These are phyloP conservation scores for Heracleum sosnowskyi DNA, from an alignment of 129 eudicot species.

Conservation along the genomic window DNA sequence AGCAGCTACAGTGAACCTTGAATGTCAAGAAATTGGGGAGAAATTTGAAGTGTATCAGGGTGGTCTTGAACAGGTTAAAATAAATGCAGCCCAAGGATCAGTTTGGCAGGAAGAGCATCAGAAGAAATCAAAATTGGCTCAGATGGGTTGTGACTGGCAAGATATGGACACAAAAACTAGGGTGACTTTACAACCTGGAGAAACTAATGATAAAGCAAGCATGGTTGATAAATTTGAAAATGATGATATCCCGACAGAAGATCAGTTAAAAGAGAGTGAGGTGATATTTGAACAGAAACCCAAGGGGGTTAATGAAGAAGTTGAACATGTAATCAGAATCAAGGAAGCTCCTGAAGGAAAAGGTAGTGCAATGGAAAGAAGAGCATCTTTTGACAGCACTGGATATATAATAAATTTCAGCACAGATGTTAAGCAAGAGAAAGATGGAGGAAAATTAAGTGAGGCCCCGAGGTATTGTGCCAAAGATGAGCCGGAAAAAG, in stretches of 20 bases:
- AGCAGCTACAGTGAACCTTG: slow-evolving; percentile 22
- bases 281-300: slow-evolving; percentile 17
- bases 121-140: slow-evolving; percentile 27
- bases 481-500: slow-evolving; percentile 29
- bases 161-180: slow-evolving; percentile 15
- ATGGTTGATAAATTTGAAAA: slow-evolving; percentile 31
- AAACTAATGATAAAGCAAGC: slow-evolving; percentile 17
- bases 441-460: slow-evolving; percentile 20
- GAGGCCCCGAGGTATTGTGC: slow-evolving; percentile 23
- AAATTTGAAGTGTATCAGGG: slow-evolving; percentile 16
- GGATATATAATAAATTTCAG: slow-evolving; percentile 29
- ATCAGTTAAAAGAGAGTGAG: slow-evolving; percentile 34
- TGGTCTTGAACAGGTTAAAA: slow-evolving; percentile 16
- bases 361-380: slow-evolving; percentile 22
- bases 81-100: slow-evolving; percentile 20
- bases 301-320: slow-evolving; percentile 14
- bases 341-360: slow-evolving; percentile 23
- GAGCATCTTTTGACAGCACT: slow-evolving; percentile 22
- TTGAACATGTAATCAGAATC: slow-evolving; percentile 19
- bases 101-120: slow-evolving; percentile 24
- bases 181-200: slow-evolving; percentile 21
- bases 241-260: slow-evolving; percentile 33
- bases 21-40: slow-evolving; percentile 18
- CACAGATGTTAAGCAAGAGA: slow-evolving; percentile 27
- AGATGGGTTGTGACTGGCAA: slow-evolving; percentile 15